Conservation (phyloP, 768 basidiomycete species). For the Mycena indigotica region DNA sequence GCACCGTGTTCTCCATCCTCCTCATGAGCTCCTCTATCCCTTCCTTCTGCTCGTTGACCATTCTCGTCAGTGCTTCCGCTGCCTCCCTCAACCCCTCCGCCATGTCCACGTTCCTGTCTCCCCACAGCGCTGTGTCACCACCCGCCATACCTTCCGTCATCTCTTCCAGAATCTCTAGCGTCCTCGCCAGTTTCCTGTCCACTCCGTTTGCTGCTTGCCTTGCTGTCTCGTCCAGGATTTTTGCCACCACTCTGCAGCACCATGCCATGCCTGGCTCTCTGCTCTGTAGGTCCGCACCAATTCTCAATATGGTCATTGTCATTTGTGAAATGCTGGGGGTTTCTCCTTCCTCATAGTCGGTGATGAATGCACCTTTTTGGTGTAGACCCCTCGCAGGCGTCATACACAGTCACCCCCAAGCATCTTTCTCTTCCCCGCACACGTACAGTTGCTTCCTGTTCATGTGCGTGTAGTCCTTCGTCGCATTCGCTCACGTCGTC, state of each 20-base stretch:
- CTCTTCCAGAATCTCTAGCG: neutral
- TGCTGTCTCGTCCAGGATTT: neutral
- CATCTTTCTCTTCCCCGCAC: neutral
- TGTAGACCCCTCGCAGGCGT: neutral
- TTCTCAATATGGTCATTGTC: neutral
- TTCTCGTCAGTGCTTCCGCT: neutral
- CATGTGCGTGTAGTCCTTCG: too few relatives aligned
- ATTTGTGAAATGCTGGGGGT: neutral
- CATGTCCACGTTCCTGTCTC: neutral
- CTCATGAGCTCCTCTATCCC: neutral
- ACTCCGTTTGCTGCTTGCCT: neutral
- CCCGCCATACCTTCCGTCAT: neutral
- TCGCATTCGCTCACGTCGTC: too few relatives aligned
- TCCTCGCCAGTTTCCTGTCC: neutral
- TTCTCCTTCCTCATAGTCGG: neutral
- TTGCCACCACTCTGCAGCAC: neutral
- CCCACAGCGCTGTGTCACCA: neutral
- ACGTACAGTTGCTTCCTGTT: neutral
- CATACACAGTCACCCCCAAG: neutral
- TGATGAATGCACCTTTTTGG: neutral
- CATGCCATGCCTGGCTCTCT: neutral
- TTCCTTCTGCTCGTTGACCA: slow-evolving; percentile 1
- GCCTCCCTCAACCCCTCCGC: neutral
- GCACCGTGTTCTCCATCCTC: neutral
- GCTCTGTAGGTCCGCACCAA: neutral